Evolutionary conservation across 371 early-diverging fungal species (phyloP).

Genomic region (Lichtheimia hyalospora): DNA sequence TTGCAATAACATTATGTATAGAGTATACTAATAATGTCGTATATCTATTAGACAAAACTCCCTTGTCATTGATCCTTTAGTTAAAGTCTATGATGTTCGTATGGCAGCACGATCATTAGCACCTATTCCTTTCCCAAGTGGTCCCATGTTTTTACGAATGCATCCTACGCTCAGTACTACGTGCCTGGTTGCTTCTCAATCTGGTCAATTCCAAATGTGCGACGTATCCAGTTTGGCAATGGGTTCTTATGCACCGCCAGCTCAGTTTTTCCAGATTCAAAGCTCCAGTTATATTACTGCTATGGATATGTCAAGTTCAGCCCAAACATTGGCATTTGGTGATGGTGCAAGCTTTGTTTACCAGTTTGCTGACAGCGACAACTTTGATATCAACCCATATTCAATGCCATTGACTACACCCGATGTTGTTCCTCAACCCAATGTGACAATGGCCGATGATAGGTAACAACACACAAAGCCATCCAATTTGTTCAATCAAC

Average conservation of each 20-base stretch:
- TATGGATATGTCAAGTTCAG: constrained; percentile 75
- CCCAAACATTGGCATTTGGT: constrained; percentile 72
- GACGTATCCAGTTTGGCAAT: constrained; percentile 62
- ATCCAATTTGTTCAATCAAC: neutral
- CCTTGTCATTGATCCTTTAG: constrained; percentile 71
- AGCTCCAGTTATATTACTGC: constrained; percentile 63
- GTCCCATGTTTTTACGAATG: constrained; percentile 71
- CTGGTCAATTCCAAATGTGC: constrained; percentile 75
- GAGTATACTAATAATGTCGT: neutral
- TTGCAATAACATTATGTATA: neutral
- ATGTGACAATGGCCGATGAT: constrained; percentile 56
- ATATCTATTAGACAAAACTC: constrained; percentile 48
- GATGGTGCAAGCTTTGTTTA: constrained; percentile 69
- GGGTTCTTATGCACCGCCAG: constrained; percentile 49
- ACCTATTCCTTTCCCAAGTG: constrained; percentile 72
- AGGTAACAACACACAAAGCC: constrained; percentile 25
- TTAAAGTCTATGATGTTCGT: constrained; percentile 85
- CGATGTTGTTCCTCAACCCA: constrained; percentile 47
- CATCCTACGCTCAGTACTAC: constrained; percentile 73
- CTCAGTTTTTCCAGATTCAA: constrained; percentile 73
- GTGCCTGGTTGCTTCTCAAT: constrained; percentile 67
- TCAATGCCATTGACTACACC: constrained; percentile 67
- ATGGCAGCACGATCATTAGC: constrained; percentile 66
- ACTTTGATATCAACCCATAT: constrained; percentile 65
- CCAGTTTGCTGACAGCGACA: constrained; percentile 68